A percentile compares a stretch with the other conserved stretches of the same genome.
phyloP scores from a whole-genome alignment of 2,329 filamentous ascomycete genomes.

The Fusarium bactridioides region DNA sequence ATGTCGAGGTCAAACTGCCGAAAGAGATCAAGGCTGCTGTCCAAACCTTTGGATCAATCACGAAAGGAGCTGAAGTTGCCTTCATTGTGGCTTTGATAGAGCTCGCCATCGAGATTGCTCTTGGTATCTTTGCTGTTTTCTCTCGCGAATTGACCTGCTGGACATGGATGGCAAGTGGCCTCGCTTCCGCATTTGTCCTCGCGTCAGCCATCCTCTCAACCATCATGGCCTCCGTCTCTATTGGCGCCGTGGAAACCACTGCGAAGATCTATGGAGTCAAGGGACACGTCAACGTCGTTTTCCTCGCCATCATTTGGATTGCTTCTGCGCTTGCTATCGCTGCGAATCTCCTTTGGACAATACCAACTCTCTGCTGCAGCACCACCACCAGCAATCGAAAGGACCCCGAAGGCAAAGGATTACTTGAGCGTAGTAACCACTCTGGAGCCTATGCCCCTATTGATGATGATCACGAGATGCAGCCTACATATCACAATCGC shows the following conservation, averaged over 20 bases:
- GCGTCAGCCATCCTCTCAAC: neutral
- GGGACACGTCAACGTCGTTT: neutral
- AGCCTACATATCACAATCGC: neutral
- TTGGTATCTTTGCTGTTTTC: neutral
- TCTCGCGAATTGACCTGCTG: neutral
- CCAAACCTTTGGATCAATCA: neutral
- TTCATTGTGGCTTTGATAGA: neutral
- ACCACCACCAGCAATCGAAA: neutral
- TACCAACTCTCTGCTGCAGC: neutral
- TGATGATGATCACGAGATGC: neutral
- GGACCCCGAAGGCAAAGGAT: neutral
- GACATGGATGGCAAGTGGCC: neutral
- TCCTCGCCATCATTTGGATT: neutral
- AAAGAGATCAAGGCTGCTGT: neutral
- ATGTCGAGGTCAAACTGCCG: neutral
- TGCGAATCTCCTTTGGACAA: neutral
- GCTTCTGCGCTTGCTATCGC: neutral
- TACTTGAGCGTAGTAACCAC: neutral
- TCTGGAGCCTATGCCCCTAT: neutral
- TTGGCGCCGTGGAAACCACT: neutral
- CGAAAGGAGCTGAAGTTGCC: neutral
- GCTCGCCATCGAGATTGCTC: neutral
- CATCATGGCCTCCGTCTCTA: neutral
- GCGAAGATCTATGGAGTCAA: neutral
- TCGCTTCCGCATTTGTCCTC: neutral